Base-by-base conservation (phyloP, 176 grass and related monocot species). In the Echinochloa phyllopogon region DNA sequence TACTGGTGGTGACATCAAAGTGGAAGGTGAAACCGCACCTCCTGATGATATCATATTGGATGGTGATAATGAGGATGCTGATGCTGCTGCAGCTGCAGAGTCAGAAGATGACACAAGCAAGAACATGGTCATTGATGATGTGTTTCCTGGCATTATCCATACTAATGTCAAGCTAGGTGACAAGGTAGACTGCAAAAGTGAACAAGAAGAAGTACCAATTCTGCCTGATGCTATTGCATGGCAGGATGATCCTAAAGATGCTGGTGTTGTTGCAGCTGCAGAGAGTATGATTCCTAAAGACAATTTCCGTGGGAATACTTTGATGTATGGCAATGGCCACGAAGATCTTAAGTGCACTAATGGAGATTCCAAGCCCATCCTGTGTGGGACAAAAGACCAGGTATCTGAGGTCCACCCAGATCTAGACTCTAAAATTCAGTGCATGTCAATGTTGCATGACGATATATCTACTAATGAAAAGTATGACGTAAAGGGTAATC, bases 381-480 rank as follows among this genome's bases (percentile, higher is more conserved):
- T 64, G 61, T 75, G 13, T 57, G 74, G 84, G 20, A 21, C 85
- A 40, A 83, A 94, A 81, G 78, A 99, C 81, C 94, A 99, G 97
- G 92, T 96, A 98, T 76, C 91, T 91, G 92, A 89, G 97, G 90
- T 92, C 86, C 90, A 84, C 81, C 77, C 81, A 83, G 86, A 95
- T 87, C 91, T 95, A 90, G 94, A 90, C 82, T 96, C 88, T 88
- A 89, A 90, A 90, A 74, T 94, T 90, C 91, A 92, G 82, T 85
- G 75, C 92, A 94, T 91, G 75, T 99, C 84, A 66, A 92, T 99
- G 94, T 92, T 84, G 24, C 43, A 64, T 96, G 94, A 70, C 43
- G 77, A 94, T 94, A 87, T 92, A 84, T 92, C 88, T 88, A 92
- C 87, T 98, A 88, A 87, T 65, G 86, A 93, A 95, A 89, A 93